A percentile compares a stretch with the other conserved stretches of the same genome.
phyloP scores from a whole-genome alignment of 2,329 filamentous ascomycete species.

The Penicillium sp. region DNA sequence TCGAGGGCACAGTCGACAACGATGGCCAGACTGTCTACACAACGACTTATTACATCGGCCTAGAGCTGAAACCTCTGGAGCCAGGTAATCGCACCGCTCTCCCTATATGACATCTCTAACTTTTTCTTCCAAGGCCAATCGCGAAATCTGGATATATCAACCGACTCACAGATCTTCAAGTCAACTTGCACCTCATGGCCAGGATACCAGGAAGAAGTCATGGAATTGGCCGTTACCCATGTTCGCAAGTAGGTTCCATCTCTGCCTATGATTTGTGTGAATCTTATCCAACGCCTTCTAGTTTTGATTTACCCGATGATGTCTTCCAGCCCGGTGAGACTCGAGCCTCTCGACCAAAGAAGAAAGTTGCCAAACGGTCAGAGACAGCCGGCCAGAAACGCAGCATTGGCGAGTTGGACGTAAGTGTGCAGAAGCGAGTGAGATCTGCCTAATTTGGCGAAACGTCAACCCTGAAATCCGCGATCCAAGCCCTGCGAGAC shows the following conservation, averaged over 20 bases:
- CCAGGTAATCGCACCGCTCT: constrained; percentile 57
- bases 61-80: constrained; percentile 70
- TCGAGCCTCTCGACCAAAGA: constrained; percentile 61
- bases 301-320: constrained; percentile 83
- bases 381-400: constrained; percentile 39
- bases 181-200: constrained; percentile 73
- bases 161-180: constrained; percentile 83
- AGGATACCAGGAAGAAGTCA: constrained; percentile 70
- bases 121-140: constrained; percentile 38
- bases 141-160: constrained; percentile 58
- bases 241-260: constrained; percentile 70
- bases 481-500: constrained; percentile 14
- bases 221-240: constrained; percentile 77
- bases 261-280: not conserved
- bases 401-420: constrained; percentile 42
- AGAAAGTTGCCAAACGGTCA: constrained; percentile 47
- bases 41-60: constrained; percentile 89
- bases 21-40: constrained; percentile 66
- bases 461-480: constrained; percentile 24
- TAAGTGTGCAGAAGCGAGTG: constrained; percentile 37
- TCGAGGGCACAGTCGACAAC: constrained; percentile 33
- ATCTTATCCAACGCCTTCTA: constrained; percentile 40
- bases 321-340: constrained; percentile 78
- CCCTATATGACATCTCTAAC: constrained; percentile 29
- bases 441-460: constrained; percentile 25